Conservation (phyloP, 2,329 filamentous ascomycete genomes). For the Xylariaceae sp. region DNA sequence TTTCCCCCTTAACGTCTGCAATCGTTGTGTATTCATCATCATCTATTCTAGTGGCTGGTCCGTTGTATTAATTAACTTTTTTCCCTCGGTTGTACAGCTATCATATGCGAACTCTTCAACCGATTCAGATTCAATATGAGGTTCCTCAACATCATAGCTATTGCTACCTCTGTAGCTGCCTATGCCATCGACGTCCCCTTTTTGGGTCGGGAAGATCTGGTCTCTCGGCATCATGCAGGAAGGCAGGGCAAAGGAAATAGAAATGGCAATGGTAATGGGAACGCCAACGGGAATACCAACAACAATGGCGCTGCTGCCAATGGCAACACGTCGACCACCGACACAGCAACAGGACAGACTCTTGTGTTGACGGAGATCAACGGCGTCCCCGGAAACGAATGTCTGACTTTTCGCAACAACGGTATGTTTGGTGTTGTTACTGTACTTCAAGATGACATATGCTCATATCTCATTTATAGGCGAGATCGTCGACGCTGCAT, state of each 20-base stretch:
- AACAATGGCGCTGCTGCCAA: background rate
- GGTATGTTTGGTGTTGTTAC: background rate
- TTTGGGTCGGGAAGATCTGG: background rate
- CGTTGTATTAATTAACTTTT: background rate
- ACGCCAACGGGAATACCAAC: background rate
- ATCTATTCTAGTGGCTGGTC: conserved; percentile 5
- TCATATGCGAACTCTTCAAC: background rate
- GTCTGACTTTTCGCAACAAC: conserved; percentile 41
- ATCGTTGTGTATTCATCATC: background rate
- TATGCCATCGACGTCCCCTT: conserved; percentile 14
- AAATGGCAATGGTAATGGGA: conserved; percentile 9
- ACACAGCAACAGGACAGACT: conserved; percentile 19
- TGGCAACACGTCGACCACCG: background rate
- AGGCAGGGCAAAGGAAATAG: background rate
- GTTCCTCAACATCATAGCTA: conserved; percentile 19
- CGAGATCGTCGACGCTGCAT: conserved; percentile 40
- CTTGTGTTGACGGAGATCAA: conserved; percentile 36
- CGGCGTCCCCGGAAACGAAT: conserved; percentile 34
- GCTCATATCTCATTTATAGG: conserved; percentile 16
- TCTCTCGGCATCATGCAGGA: background rate
- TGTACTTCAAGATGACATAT: background rate
- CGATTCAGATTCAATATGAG: conserved; percentile 15
- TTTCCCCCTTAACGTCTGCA: no score
- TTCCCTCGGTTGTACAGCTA: no score
- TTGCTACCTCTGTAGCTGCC: conserved; percentile 18